Evolutionary conservation across 805 yeast species (phyloP).

Genomic region (Metschnikowia henanensis): DNA sequence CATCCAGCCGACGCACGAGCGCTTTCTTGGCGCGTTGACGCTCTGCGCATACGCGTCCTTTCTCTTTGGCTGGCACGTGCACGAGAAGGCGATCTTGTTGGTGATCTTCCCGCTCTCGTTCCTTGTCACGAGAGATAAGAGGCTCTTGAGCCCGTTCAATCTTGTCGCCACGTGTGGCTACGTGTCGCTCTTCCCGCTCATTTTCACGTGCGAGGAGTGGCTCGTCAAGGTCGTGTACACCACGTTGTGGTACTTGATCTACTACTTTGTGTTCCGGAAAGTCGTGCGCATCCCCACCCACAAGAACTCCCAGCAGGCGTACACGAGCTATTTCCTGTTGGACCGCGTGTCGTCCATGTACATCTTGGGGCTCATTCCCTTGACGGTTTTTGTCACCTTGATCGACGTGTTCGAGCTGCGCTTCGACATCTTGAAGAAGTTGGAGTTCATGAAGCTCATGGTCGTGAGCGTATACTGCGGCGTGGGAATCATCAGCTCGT

Average conservation of each 20-base stretch:
- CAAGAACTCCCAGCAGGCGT: constrained; percentile 13
- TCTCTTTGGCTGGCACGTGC: constrained; percentile 98
- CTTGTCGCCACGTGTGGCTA: constrained; percentile 78
- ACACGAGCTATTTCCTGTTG: constrained; percentile 36
- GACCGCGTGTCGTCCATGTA: constrained; percentile 72
- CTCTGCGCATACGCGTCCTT: constrained; percentile 91
- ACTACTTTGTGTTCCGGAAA: constrained; percentile 68
- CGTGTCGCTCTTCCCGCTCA: constrained; percentile 83
- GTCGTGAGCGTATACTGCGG: constrained; percentile 83
- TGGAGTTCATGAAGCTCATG: constrained; percentile 80
- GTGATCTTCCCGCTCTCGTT: constrained; percentile 87
- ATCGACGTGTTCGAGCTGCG: constrained; percentile 57
- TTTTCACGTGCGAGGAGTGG: constrained; percentile 80
- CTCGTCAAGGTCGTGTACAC: constrained; percentile 75
- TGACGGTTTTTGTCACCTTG: constrained; percentile 46
- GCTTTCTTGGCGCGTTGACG: constrained; percentile 83
- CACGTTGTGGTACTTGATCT: constrained; percentile 80
- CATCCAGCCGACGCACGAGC: constrained; percentile 67
- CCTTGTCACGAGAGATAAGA: constrained; percentile 66
- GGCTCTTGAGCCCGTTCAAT: constrained; percentile 70
- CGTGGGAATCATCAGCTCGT: constrained; percentile 78
- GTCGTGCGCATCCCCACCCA: constrained; percentile 57
- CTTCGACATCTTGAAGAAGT: constrained; percentile 50
- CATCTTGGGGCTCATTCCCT: constrained; percentile 62
- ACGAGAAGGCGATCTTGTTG: constrained; percentile 93